Percentiles rank a stretch among this genome's conserved stretches.
phyloP scores from a whole-genome alignment of 352 stramenopile species.

The Phytophthora europaea region DNA sequence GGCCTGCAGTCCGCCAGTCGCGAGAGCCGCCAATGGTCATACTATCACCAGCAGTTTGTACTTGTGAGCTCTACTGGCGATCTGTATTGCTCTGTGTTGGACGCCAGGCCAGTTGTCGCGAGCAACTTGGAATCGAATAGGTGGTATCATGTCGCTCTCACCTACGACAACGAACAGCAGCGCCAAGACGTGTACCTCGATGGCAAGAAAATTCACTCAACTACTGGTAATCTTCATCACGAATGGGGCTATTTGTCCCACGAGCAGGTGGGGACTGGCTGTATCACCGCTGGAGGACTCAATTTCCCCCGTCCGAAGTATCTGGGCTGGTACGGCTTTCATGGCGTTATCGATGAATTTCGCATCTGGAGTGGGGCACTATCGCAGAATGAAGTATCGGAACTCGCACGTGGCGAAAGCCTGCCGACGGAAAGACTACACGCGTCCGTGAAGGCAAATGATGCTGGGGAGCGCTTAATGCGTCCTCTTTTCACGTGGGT shows the following conservation, averaged over 20 bases:
- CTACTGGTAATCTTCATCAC: background rate
- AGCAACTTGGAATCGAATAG: slow-evolving; percentile 23
- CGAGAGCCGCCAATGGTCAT: slow-evolving; percentile 15
- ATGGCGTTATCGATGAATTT: slow-evolving; percentile 44
- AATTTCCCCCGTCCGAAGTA: slow-evolving; percentile 2
- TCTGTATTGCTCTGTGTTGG: slow-evolving; percentile 42
- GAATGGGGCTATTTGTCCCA: slow-evolving; percentile 24
- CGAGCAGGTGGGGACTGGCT: slow-evolving; percentile 39
- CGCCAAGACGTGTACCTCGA: slow-evolving; percentile 37
- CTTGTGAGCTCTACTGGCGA: slow-evolving; percentile 31
- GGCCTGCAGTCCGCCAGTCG: slow-evolving; percentile 8
- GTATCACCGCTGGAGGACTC: slow-evolving; percentile 17
- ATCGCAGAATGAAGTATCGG: slow-evolving; percentile 1
- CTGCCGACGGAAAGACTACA: background rate
- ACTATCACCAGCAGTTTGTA: slow-evolving; percentile 42
- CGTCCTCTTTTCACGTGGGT: slow-evolving; percentile 16
- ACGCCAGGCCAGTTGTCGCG: slow-evolving; percentile 21
- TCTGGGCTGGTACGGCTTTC: slow-evolving; percentile 43
- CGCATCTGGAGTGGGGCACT: slow-evolving; percentile 35
- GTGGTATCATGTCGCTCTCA: slow-evolving; percentile 50
- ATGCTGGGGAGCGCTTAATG: background rate
- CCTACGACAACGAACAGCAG: slow-evolving; percentile 34
- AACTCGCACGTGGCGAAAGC: slow-evolving; percentile 10
- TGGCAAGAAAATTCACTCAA: slow-evolving; percentile 16
- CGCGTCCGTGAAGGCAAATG: slow-evolving; percentile 11